Conservation (phyloP, 495 filamentous ascomycete genomes). For the Hypoxylon fuscum region DNA sequence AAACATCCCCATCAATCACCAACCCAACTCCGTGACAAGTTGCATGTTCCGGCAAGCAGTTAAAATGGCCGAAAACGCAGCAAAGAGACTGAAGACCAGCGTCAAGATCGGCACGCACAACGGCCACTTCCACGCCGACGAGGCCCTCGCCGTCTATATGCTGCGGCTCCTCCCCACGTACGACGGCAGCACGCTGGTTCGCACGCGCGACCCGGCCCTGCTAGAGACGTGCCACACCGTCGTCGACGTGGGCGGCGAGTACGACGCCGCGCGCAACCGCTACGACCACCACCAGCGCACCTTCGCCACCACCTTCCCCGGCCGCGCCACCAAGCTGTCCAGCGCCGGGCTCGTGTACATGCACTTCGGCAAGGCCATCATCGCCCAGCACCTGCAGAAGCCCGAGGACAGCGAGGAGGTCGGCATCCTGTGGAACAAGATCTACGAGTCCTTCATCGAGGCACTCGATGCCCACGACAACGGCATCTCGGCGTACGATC, state of each 20-base stretch:
- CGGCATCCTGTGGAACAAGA: constrained; percentile 79
- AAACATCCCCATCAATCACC: not conserved
- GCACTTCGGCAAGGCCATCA: constrained; percentile 88
- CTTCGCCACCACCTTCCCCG: constrained; percentile 80
- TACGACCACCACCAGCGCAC: constrained; percentile 98
- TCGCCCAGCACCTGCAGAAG: constrained; percentile 68
- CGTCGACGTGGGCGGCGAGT: constrained; percentile 94
- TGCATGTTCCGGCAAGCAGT: constrained; percentile 38
- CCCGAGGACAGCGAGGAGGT: constrained; percentile 70
- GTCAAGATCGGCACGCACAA: constrained; percentile 89
- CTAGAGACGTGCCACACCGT: constrained; percentile 90
- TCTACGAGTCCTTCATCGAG: constrained; percentile 94
- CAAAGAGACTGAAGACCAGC: constrained; percentile 74
- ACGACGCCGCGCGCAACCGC: constrained; percentile 75
- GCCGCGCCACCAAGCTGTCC: constrained; percentile 83
- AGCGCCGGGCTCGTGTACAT: constrained; percentile 94
- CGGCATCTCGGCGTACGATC: constrained; percentile 83
- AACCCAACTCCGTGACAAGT: not conserved
- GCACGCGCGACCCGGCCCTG: constrained; percentile 82
- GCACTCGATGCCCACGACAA: constrained; percentile 98
- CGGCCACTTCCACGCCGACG: constrained; percentile 98
- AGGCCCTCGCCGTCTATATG: constrained; percentile 97
- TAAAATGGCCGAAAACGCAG: constrained; percentile 69
- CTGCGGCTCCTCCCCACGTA: constrained; percentile 89
- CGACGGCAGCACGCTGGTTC: constrained; percentile 74